These are phyloP conservation scores for Aspergillus latus DNA, from an alignment of 2,329 filamentous ascomycete species.

Conservation along the genomic window DNA sequence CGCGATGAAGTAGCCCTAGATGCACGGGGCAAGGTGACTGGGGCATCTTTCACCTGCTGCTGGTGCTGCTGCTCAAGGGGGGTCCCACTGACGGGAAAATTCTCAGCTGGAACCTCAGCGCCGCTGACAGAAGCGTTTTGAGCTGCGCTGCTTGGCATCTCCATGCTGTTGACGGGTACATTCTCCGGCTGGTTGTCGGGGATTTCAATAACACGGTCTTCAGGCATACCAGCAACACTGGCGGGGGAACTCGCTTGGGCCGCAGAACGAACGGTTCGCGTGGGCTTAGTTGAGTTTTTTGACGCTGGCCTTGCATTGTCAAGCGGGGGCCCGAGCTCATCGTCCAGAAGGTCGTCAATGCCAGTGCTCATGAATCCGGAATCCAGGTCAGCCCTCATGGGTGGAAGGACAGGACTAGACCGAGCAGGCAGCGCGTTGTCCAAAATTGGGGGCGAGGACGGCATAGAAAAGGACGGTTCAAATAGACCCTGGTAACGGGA, in stretches of 20 bases:
- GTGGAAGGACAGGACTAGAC: constrained; percentile 76
- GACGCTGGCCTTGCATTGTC: constrained; percentile 23
- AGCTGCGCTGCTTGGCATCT: background rate
- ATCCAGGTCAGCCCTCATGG: constrained; percentile 59
- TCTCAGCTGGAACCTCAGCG: constrained; percentile 13
- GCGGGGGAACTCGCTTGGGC: constrained; percentile 30
- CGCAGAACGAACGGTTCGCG: constrained; percentile 25
- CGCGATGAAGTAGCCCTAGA: constrained; percentile 32
- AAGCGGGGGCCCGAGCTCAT: constrained; percentile 46
- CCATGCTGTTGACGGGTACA: constrained; percentile 15
- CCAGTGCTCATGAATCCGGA: constrained; percentile 85
- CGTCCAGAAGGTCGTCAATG: constrained; percentile 67
- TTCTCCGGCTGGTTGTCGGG: constrained; percentile 23
- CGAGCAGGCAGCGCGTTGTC: constrained; percentile 63
- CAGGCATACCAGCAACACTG: constrained; percentile 22
- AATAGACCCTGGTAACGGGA: constrained; percentile 51
- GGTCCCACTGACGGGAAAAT: constrained; percentile 13
- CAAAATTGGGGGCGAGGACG: constrained; percentile 84
- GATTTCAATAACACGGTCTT: constrained; percentile 20
- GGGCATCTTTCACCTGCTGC: constrained; percentile 19
- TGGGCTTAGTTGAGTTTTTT: constrained; percentile 21
- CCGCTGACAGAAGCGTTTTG: constrained; percentile 14
- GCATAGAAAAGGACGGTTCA: constrained; percentile 76
- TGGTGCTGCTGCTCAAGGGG: background rate
- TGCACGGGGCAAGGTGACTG: constrained; percentile 25